Conservation (phyloP, 2,329 filamentous ascomycete genomes). For the Aspergillus chevalieri region DNA sequence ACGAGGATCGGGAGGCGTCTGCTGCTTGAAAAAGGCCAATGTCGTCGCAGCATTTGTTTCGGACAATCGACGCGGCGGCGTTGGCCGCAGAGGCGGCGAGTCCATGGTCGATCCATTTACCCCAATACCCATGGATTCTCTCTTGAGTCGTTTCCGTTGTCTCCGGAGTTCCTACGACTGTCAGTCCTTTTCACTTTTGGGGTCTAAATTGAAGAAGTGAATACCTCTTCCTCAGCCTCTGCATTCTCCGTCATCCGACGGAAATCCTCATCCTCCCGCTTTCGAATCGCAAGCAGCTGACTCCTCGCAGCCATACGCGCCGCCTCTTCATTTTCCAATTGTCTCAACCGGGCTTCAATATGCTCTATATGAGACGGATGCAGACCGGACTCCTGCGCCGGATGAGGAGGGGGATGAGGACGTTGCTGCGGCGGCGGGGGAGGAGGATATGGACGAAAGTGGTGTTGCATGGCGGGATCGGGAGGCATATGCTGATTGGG, state of each 20-base stretch:
- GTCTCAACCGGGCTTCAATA: conserved; percentile 33
- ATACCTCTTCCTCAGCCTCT: conserved; percentile 37
- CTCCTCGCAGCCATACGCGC: conserved; percentile 32
- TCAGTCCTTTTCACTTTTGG: not conserved
- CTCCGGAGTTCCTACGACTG: conserved; percentile 30
- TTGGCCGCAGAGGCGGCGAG: conserved; percentile 33
- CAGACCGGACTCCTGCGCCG: conserved; percentile 2
- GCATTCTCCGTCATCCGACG: conserved; percentile 34
- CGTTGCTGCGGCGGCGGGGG: conserved; percentile 25
- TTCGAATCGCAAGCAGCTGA: conserved; percentile 31
- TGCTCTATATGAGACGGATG: conserved; percentile 28
- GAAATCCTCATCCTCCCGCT: conserved; percentile 37
- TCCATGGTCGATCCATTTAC: conserved; percentile 24
- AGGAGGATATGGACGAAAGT: conserved; percentile 26
- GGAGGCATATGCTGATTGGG: conserved; percentile 29
- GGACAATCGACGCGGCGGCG: conserved; percentile 33
- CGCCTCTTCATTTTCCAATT: conserved; percentile 37
- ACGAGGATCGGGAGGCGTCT: conserved; percentile 34
- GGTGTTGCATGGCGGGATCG: conserved; percentile 28
- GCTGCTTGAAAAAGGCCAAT: conserved; percentile 37
- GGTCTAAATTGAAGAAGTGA: conserved; percentile 1
- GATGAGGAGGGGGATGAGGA: conserved; percentile 14
- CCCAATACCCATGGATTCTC: conserved; percentile 37
- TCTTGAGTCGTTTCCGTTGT: conserved; percentile 34
- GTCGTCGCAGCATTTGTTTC: conserved; percentile 38